phyloP scores from a whole-genome alignment of 2,329 filamentous ascomycete genomes.

The Curvularia spicifera region DNA sequence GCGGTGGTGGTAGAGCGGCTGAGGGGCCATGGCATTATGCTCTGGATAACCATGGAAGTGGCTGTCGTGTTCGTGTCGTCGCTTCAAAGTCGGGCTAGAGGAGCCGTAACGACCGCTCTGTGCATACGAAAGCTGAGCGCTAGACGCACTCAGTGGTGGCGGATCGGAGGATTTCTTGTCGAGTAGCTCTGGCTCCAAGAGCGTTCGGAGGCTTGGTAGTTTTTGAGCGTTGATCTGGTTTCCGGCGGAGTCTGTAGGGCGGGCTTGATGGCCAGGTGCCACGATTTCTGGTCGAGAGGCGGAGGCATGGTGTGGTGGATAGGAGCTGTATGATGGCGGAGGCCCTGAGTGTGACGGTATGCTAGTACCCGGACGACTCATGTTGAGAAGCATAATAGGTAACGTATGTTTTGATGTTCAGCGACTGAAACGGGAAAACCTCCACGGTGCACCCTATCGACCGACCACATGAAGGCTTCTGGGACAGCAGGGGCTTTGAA shows the following conservation, averaged over 20 bases:
- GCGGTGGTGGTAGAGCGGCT: conserved; percentile 39
- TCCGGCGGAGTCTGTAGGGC: conserved; percentile 33
- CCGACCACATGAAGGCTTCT: conserved; percentile 43
- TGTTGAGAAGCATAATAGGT: conserved; percentile 62
- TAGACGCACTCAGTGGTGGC: conserved; percentile 28
- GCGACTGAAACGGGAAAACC: conserved; percentile 38
- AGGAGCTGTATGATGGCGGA: conserved; percentile 38
- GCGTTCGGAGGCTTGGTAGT: conserved; percentile 48
- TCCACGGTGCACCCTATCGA: conserved; percentile 41
- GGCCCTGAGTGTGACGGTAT: conserved; percentile 76
- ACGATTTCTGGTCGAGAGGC: conserved; percentile 38
- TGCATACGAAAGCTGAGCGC: conserved; percentile 26
- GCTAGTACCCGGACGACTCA: conserved; percentile 77
- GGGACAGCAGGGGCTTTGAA: conserved; percentile 41
- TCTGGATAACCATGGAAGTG: conserved; percentile 37
- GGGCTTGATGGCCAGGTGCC: conserved; percentile 34
- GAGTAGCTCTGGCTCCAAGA: conserved; percentile 46
- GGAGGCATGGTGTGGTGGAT: conserved; percentile 35
- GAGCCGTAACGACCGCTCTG: conserved; percentile 39
- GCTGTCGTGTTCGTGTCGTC: conserved; percentile 45
- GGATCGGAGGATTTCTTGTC: conserved; percentile 41
- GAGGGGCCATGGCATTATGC: conserved; percentile 37
- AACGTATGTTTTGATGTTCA: conserved; percentile 33
- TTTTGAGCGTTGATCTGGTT: conserved; percentile 42
- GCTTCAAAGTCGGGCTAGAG: conserved; percentile 45